Conservation (phyloP, 1,284 basidiomycete genomes). For the Xerocomus amazonicus region DNA sequence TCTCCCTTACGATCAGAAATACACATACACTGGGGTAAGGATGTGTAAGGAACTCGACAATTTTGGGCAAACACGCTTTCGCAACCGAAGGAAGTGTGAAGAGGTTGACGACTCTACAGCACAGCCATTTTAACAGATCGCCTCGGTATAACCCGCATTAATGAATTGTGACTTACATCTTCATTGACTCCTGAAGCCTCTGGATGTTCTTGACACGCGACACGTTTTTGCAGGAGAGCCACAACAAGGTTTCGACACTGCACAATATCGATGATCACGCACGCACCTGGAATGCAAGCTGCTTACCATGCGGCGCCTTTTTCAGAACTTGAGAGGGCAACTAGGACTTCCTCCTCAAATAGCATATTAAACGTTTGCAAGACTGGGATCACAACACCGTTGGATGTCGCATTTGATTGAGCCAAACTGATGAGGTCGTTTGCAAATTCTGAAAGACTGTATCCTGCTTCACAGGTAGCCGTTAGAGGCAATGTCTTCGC, state of each 20-base stretch:
- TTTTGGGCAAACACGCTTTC: slow-evolving; percentile 41
- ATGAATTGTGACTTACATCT: slow-evolving; percentile 54
- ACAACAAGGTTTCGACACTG: slow-evolving; percentile 44
- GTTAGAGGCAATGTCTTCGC: slow-evolving; percentile 48
- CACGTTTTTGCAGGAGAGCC: slow-evolving; percentile 57
- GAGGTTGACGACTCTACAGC: slow-evolving; percentile 57
- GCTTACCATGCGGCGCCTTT: slow-evolving; percentile 51
- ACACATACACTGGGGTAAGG: slow-evolving; percentile 69
- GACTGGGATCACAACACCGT: slow-evolving; percentile 73
- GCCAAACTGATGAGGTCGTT: slow-evolving; percentile 55
- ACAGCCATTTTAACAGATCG: slow-evolving; percentile 14
- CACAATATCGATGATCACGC: slow-evolving; percentile 23
- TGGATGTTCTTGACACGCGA: slow-evolving; percentile 73
- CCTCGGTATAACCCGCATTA: slow-evolving; percentile 11
- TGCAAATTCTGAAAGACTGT: slow-evolving; percentile 48
- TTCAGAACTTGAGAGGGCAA: slow-evolving; percentile 41
- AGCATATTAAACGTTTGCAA: slow-evolving; percentile 73
- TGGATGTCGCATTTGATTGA: slow-evolving; percentile 54
- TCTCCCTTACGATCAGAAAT: slow-evolving; percentile 11
- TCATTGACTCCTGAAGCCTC: slow-evolving; percentile 75
- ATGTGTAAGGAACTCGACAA: slow-evolving; percentile 68
- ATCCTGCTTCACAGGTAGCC: slow-evolving; percentile 28
- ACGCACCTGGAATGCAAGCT: slow-evolving; percentile 19
- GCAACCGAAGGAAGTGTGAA: slow-evolving; percentile 48
- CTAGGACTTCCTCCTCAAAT: slow-evolving; percentile 61